Evolutionary conservation across 805 yeast genomes (phyloP).

Genomic region (Blastobotrys mokoenaii): DNA sequence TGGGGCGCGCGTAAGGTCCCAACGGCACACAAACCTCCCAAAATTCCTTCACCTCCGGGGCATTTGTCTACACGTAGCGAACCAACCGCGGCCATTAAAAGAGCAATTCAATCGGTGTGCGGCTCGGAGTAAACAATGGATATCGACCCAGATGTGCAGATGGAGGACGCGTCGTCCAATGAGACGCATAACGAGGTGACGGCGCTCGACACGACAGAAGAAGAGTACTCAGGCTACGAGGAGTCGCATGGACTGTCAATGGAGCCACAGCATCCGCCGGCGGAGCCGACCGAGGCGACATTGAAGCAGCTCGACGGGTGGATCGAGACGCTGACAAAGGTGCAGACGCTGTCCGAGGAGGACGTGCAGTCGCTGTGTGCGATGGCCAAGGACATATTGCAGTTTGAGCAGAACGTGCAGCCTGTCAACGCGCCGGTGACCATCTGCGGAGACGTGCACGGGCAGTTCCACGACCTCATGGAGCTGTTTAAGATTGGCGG

Average conservation of each 20-base stretch:
- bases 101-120: too few species aligned
- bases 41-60: too few species aligned
- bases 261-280: conserved; percentile 11
- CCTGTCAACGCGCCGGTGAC: conserved; percentile 95
- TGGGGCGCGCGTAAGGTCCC: too few species aligned
- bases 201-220: neutral
- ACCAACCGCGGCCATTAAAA: too few species aligned
- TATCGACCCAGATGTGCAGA: conserved; percentile 32
- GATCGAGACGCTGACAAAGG: conserved; percentile 74
- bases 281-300: conserved; percentile 37
- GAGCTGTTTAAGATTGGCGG: conserved; percentile 94
- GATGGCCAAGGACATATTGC: conserved; percentile 84
- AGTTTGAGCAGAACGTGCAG: conserved; percentile 88
- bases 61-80: too few species aligned
- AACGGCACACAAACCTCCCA: too few species aligned
- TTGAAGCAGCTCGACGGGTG: conserved; percentile 76
- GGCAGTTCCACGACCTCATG: conserved; percentile 93
- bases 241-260: conserved; percentile 1
- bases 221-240: neutral
- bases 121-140: conserved; percentile 28
- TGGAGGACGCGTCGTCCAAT: conserved; percentile 29
- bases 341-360: conserved; percentile 78
- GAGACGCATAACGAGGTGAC: neutral
- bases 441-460: conserved; percentile 95
- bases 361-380: conserved; percentile 74